Percentiles rank a stretch among this genome's conserved stretches.
Conservation (phyloP, 768 basidiomycete genomes). For the Macrolepiota fuliginosa region DNA sequence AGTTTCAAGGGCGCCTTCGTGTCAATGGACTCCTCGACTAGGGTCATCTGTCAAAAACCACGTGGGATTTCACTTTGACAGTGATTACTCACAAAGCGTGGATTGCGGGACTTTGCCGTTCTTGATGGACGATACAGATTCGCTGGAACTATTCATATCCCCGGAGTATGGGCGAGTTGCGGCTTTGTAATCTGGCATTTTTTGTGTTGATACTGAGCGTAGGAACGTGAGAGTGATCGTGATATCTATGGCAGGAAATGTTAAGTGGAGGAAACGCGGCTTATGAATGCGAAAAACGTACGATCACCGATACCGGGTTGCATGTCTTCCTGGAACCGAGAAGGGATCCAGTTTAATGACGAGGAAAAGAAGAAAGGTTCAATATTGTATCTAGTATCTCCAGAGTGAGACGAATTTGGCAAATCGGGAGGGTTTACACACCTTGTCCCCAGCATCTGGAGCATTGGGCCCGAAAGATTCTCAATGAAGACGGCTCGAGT, state of each 20-base stretch:
- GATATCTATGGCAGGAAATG: conserved; percentile 35
- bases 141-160: background rate
- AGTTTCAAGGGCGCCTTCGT: conserved; percentile 28
- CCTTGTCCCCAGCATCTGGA: conserved; percentile 61
- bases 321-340: conserved; percentile 54
- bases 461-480: conserved; percentile 43
- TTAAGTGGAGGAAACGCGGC: background rate
- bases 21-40: conserved; percentile 25
- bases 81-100: background rate
- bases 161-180: conserved; percentile 7
- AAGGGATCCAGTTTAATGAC: conserved; percentile 62
- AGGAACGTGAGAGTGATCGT: conserved; percentile 52
- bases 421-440: conserved; percentile 19
- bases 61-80: background rate
- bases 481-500: conserved; percentile 52
- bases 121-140: conserved; percentile 22
- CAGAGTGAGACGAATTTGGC: background rate
- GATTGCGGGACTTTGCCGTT: background rate
- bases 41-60: background rate
- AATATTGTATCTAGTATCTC: conserved; percentile 42
- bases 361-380: conserved; percentile 68
- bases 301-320: conserved; percentile 42
- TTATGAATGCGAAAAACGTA: conserved; percentile 22
- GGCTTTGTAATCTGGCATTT: conserved; percentile 18
- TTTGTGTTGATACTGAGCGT: conserved; percentile 12